Evolutionary conservation across 148 eudicot species (phyloP).

Genomic region (Pouteria glomerata): DNA sequence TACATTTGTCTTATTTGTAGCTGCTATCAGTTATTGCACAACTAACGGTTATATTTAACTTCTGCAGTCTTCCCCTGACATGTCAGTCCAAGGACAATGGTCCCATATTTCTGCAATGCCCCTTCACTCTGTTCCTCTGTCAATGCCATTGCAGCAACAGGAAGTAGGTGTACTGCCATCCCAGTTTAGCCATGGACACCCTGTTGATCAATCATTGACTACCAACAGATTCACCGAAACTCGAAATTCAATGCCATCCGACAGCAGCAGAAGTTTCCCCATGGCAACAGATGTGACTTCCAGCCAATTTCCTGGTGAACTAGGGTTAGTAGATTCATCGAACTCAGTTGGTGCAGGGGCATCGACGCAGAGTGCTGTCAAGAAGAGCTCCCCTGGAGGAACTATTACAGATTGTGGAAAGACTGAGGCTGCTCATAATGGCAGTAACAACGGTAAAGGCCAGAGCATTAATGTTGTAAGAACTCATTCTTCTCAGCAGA

Average conservation of each 20-base stretch:
- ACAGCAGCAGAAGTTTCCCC: slow-evolving; percentile 28
- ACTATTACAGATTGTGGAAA: slow-evolving; percentile 25
- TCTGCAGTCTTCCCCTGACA: slow-evolving; percentile 55
- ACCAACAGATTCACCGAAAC: slow-evolving; percentile 49
- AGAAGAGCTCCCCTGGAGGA: slow-evolving; percentile 29
- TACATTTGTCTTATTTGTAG: background rate
- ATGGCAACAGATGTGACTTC: slow-evolving; percentile 26
- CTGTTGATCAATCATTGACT: slow-evolving; percentile 37
- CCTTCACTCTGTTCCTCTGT: slow-evolving; percentile 43
- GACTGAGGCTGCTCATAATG: slow-evolving; percentile 20
- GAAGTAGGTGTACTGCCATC: slow-evolving; percentile 42
- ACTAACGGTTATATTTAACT: slow-evolving; percentile 12
- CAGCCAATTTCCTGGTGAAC: slow-evolving; percentile 38
- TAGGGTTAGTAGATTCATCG: slow-evolving; percentile 41
- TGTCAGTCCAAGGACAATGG: slow-evolving; percentile 78
- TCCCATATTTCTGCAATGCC: slow-evolving; percentile 61
- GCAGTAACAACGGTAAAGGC: slow-evolving; percentile 25
- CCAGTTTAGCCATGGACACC: slow-evolving; percentile 38
- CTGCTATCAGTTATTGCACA: slow-evolving; percentile 1
- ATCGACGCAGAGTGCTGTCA: slow-evolving; percentile 22
- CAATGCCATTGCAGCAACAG: slow-evolving; percentile 61
- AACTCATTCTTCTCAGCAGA: slow-evolving; percentile 45
- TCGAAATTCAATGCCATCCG: slow-evolving; percentile 40
- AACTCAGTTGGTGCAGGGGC: slow-evolving; percentile 19
- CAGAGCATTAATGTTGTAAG: slow-evolving; percentile 28